A percentile compares a stretch with the other conserved stretches of the same genome.
phyloP scores from a whole-genome alignment of 2,329 filamentous ascomycete species.

The Lithohypha guttulata region DNA sequence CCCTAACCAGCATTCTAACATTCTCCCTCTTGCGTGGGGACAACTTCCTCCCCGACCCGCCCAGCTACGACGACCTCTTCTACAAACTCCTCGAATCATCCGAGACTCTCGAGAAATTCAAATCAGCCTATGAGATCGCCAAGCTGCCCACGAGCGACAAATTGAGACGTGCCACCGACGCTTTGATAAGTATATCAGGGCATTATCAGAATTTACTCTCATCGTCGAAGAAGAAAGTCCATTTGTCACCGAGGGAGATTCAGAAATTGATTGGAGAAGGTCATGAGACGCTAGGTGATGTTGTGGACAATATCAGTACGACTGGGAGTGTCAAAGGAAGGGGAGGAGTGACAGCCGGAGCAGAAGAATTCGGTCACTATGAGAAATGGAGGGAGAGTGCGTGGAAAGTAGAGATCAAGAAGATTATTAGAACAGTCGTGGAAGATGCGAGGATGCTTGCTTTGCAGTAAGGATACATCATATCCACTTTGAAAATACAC shows the following conservation, averaged over 20 bases:
- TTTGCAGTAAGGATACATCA: conserved; percentile 3
- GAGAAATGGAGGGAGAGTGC: conserved; percentile 69
- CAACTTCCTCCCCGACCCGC: conserved; percentile 75
- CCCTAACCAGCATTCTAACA: conserved; percentile 71
- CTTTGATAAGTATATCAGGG: conserved; percentile 64
- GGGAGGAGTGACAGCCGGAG: background rate
- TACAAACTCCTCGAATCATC: conserved; percentile 95
- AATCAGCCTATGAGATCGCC: conserved; percentile 52
- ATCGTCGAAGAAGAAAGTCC: conserved; percentile 43
- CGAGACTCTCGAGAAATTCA: conserved; percentile 53
- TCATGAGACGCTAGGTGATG: conserved; percentile 88
- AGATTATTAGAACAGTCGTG: conserved; percentile 70
- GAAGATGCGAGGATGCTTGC: conserved; percentile 46
- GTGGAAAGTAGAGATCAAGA: conserved; percentile 74
- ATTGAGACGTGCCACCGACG: conserved; percentile 38
- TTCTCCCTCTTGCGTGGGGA: conserved; percentile 81
- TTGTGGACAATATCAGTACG: conserved; percentile 45
- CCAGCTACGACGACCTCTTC: conserved; percentile 90
- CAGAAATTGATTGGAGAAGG: conserved; percentile 89
- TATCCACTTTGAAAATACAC: background rate
- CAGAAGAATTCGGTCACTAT: conserved; percentile 74
- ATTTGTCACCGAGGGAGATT: conserved; percentile 66
- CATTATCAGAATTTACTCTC: conserved; percentile 78
- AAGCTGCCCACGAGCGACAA: conserved; percentile 17
- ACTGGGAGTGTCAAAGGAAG: conserved; percentile 1